These are phyloP conservation scores for Discostella stelligeroides DNA, from an alignment of 108 stramenopile species.

Conservation along the genomic window DNA sequence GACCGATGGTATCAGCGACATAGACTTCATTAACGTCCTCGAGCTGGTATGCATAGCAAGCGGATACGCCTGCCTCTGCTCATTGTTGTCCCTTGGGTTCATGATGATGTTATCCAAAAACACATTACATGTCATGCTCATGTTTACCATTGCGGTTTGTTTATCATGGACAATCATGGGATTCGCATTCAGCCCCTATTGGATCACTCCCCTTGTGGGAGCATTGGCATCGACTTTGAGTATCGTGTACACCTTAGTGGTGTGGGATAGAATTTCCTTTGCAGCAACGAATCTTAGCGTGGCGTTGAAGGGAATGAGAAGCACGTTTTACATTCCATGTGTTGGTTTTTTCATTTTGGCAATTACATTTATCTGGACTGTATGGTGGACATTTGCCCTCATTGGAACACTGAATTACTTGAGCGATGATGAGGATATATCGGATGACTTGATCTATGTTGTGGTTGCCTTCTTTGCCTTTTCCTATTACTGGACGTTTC, in stretches of 20 bases:
- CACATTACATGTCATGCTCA: constrained; percentile 31
- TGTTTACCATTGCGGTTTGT: constrained; percentile 30
- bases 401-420: constrained; percentile 63
- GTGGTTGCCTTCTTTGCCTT: constrained; percentile 53
- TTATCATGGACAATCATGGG: constrained; percentile 32
- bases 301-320: constrained; percentile 48
- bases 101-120: constrained; percentile 51
- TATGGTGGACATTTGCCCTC: constrained; percentile 74
- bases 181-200: constrained; percentile 18
- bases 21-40: constrained; percentile 46
- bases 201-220: constrained; percentile 24
- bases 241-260: constrained; percentile 42
- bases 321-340: constrained; percentile 51
- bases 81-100: constrained; percentile 38
- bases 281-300: constrained; percentile 59
- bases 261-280: constrained; percentile 53
- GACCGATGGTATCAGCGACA: constrained; percentile 25
- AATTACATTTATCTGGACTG: constrained; percentile 56
- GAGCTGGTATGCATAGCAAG: constrained; percentile 37
- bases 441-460: constrained; percentile 37
- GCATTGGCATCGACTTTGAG: constrained; percentile 22
- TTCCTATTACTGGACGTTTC: constrained; percentile 70
- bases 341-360: constrained; percentile 48
- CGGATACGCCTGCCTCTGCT: constrained; percentile 43
- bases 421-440: constrained; percentile 49